Evolutionary conservation across 192 early-diverging fungal species (phyloP).

Genomic region (Physocladia obscura): DNA sequence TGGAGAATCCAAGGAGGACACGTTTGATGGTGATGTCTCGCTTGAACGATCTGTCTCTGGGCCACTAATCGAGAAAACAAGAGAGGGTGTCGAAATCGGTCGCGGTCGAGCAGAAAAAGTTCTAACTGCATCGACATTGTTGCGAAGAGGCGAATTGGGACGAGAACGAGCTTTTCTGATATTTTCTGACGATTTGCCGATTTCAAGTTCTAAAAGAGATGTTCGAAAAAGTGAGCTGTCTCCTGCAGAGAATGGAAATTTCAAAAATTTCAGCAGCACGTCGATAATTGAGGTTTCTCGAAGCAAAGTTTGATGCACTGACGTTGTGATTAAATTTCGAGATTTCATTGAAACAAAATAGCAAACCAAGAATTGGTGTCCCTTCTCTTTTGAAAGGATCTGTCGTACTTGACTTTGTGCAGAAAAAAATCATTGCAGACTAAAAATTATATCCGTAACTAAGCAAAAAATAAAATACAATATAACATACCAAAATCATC

Average conservation of each 20-base stretch:
- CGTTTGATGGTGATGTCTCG: too few relatives aligned
- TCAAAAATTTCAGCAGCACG: conserved; percentile 24
- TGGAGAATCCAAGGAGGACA: too few relatives aligned
- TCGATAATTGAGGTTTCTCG: conserved; percentile 38
- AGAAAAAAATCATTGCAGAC: conserved; percentile 34
- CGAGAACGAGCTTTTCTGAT: too few relatives aligned
- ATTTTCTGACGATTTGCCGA: not conserved
- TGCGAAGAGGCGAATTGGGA: too few relatives aligned
- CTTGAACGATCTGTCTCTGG: too few relatives aligned
- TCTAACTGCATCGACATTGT: too few relatives aligned
- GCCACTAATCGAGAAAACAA: too few relatives aligned
- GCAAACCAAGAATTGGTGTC: conserved; percentile 20
- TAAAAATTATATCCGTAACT: not conserved
- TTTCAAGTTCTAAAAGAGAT: conserved; percentile 7
- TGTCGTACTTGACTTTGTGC: conserved; percentile 24
- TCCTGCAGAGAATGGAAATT: conserved; percentile 25
- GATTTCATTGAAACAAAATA: too few relatives aligned
- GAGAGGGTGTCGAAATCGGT: too few relatives aligned
- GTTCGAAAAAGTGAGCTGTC: conserved; percentile 7
- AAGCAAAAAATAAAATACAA: not conserved
- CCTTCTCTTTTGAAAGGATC: conserved; percentile 36
- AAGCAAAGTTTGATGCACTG: conserved; percentile 38
- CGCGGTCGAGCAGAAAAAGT: too few relatives aligned
- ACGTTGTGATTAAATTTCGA: too few relatives aligned
- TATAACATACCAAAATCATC: conserved; percentile 22